These are phyloP conservation scores for Pestalotiopsis sp. DNA, from an alignment of 2,329 filamentous ascomycete species.

Conservation along the genomic window DNA sequence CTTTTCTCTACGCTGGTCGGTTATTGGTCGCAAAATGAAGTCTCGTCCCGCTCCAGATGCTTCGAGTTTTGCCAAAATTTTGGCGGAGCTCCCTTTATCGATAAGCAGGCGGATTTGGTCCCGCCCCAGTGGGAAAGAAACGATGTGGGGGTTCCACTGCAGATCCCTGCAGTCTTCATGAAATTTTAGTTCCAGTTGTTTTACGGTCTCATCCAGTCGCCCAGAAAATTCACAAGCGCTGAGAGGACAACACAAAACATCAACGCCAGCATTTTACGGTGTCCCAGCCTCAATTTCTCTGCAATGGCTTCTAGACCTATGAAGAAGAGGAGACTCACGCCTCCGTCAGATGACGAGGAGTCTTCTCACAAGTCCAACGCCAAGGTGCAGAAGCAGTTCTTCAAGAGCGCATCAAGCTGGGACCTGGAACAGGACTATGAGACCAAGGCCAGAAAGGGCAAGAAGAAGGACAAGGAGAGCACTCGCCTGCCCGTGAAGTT, in stretches of 20 bases:
- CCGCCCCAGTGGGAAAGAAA: background rate
- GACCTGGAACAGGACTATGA: conserved; percentile 93
- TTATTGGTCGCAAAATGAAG: background rate
- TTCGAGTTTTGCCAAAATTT: conserved; percentile 14
- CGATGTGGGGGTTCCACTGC: conserved; percentile 3
- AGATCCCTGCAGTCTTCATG: conserved; percentile 8
- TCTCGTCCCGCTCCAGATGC: conserved; percentile 7
- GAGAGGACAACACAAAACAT: background rate
- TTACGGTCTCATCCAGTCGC: background rate
- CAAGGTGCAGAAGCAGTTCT: conserved; percentile 64
- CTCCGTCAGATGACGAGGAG: conserved; percentile 50
- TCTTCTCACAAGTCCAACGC: conserved; percentile 29
- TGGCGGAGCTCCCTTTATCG: conserved; percentile 6
- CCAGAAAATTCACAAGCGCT: background rate
- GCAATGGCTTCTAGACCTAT: conserved; percentile 51
- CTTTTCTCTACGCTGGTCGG: background rate
- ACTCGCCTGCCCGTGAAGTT: conserved; percentile 86
- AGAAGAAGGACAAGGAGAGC: conserved; percentile 71
- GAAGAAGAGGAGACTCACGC: conserved; percentile 62
- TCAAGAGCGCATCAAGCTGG: conserved; percentile 79
- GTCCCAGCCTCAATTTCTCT: background rate
- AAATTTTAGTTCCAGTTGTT: conserved; percentile 11
- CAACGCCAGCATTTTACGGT: background rate
- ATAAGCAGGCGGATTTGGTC: conserved; percentile 4
- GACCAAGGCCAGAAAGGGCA: conserved; percentile 73